phyloP scores from a whole-genome alignment of 2,329 filamentous ascomycete genomes.

The Penicillium sp. region DNA sequence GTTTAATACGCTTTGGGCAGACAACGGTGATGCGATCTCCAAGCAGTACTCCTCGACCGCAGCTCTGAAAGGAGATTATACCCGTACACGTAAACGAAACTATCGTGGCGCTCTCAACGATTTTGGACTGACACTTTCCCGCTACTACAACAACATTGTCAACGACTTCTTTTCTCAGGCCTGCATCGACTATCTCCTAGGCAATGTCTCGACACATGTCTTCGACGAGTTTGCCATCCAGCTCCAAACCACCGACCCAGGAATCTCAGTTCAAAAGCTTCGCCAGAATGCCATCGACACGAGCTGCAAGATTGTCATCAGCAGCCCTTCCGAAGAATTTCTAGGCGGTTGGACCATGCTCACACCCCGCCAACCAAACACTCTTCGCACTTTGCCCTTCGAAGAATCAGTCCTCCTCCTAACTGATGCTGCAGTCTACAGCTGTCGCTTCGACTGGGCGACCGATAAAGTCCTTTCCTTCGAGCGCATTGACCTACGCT shows the following conservation, averaged over 20 bases:
- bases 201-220: constrained; percentile 77
- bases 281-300: constrained; percentile 87
- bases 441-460: constrained; percentile 91
- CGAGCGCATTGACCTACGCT: constrained; percentile 75
- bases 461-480: constrained; percentile 93
- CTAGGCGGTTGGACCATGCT: constrained; percentile 86
- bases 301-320: constrained; percentile 80
- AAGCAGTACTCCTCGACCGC: constrained; percentile 95
- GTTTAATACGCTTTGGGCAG: constrained; percentile 97
- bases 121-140: constrained; percentile 78
- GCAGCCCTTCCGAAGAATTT: constrained; percentile 78
- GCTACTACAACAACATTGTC: constrained; percentile 80
- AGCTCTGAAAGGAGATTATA: constrained; percentile 95
- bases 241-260: constrained; percentile 90
- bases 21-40: constrained; percentile 94
- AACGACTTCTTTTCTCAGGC: constrained; percentile 97
- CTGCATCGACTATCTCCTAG: constrained; percentile 89
- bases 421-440: constrained; percentile 80
- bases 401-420: constrained; percentile 86
- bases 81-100: constrained; percentile 83
- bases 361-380: constrained; percentile 70
- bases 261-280: constrained; percentile 79
- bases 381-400: constrained; percentile 68
- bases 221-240: constrained; percentile 94
- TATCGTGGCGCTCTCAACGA: constrained; percentile 90